phyloP scores from a whole-genome alignment of 1,284 basidiomycete species.

The Mycosarcoma mackinlayi region DNA sequence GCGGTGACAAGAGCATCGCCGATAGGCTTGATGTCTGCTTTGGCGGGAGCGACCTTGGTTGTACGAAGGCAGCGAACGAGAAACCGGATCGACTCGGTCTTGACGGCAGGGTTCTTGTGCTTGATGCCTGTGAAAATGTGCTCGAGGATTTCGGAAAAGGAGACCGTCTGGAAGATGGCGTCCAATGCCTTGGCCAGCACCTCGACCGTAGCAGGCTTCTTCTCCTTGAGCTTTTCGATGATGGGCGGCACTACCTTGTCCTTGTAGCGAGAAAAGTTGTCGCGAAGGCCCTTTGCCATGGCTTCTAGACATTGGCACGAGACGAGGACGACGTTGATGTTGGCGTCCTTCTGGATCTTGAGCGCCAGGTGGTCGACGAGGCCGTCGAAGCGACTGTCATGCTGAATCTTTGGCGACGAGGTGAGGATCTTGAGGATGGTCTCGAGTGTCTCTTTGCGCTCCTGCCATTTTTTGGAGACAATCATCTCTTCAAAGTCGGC shows the following conservation, averaged over 20 bases:
- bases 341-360: slow-evolving; percentile 88
- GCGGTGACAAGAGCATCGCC: slow-evolving; percentile 81
- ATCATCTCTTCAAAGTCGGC: slow-evolving; percentile 72
- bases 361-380: slow-evolving; percentile 81
- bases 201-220: slow-evolving; percentile 90
- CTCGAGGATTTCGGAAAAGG: slow-evolving; percentile 83
- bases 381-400: slow-evolving; percentile 77
- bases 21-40: slow-evolving; percentile 83
- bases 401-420: slow-evolving; percentile 79
- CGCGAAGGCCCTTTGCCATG: slow-evolving; percentile 81
- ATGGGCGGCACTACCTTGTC: slow-evolving; percentile 81
- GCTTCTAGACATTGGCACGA: slow-evolving; percentile 87
- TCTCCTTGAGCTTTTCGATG: slow-evolving; percentile 92
- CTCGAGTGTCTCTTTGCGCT: slow-evolving; percentile 86
- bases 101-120: slow-evolving; percentile 96
- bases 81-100: slow-evolving; percentile 91
- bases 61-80: slow-evolving; percentile 80
- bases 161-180: slow-evolving; percentile 82
- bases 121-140: slow-evolving; percentile 82
- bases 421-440: slow-evolving; percentile 81
- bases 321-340: slow-evolving; percentile 92
- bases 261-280: slow-evolving; percentile 79
- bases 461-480: slow-evolving; percentile 96
- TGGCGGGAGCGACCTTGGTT: slow-evolving; percentile 76
- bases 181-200: slow-evolving; percentile 87